A percentile compares a stretch with the other conserved stretches of the same genome.
Conservation (phyloP, 2,329 filamentous ascomycete species). For the Fusarium sp. region DNA sequence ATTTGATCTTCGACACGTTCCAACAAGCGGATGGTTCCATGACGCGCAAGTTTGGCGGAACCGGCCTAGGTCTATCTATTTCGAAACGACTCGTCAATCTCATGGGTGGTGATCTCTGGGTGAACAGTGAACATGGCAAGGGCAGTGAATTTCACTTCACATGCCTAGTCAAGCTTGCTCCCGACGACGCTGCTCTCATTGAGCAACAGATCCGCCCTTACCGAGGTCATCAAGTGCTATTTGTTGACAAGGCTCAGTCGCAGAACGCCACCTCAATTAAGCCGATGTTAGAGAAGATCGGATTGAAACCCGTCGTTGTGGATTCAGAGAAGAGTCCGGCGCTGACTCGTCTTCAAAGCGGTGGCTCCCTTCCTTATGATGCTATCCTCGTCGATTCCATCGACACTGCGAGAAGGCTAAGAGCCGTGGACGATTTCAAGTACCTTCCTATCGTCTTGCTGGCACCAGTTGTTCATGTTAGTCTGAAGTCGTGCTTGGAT, state of each 20-base stretch:
- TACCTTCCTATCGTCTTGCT: constrained; percentile 95
- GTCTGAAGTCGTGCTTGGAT: constrained; percentile 91
- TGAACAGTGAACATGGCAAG: constrained; percentile 89
- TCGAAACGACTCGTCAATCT: constrained; percentile 94
- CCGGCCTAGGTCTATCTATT: constrained; percentile 91
- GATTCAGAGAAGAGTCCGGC: constrained; percentile 74
- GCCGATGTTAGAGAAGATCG: constrained; percentile 79
- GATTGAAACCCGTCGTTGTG: constrained; percentile 85
- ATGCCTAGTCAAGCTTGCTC: constrained; percentile 85
- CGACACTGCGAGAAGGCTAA: constrained; percentile 84
- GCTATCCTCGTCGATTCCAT: constrained; percentile 96
- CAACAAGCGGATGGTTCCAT: constrained; percentile 98
- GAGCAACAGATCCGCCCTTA: constrained; percentile 89
- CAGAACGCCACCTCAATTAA: constrained; percentile 79
- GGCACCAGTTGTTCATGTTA: constrained; percentile 88
- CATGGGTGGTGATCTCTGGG: constrained; percentile 97
- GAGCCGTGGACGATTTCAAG: constrained; percentile 94
- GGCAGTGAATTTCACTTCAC: constrained; percentile 98
- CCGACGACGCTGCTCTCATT: constrained; percentile 79
- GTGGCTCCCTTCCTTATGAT: constrained; percentile 78
- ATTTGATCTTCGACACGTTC: constrained; percentile 98
- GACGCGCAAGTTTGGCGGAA: constrained; percentile 94
- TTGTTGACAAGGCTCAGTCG: constrained; percentile 91
- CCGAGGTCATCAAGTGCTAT: constrained; percentile 89
- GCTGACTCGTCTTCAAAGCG: constrained; percentile 62